phyloP scores from a whole-genome alignment of 331 rosid genomes.

The Spiraea crenata region DNA sequence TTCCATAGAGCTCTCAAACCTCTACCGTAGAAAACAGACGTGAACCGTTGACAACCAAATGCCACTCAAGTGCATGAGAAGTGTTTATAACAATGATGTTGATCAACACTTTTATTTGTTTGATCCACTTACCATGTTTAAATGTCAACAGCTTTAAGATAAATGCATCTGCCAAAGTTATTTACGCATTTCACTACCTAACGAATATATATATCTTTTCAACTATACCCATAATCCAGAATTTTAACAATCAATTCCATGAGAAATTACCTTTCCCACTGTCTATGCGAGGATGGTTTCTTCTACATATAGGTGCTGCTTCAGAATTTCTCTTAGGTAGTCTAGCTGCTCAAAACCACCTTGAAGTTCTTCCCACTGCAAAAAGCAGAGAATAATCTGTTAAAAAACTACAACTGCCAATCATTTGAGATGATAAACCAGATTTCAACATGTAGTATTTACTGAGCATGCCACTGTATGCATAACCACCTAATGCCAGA shows the following conservation, averaged over 20 bases:
- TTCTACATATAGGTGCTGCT: slow-evolving; percentile 36
- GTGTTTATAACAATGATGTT: background rate
- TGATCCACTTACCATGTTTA: background rate
- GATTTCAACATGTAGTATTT: background rate
- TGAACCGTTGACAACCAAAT: background rate
- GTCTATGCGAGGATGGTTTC: slow-evolving; percentile 15
- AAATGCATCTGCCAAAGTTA: background rate
- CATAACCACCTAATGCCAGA: background rate
- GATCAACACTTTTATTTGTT: background rate
- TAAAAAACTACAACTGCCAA: background rate
- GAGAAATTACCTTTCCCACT: slow-evolving; percentile 3
- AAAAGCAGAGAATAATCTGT: slow-evolving; percentile 19
- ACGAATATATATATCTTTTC: background rate
- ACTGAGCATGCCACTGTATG: background rate
- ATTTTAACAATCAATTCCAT: background rate
- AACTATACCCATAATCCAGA: background rate
- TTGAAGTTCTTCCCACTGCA: slow-evolving; percentile 90
- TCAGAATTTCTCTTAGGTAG: slow-evolving; percentile 64
- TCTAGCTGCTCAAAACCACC: slow-evolving; percentile 63
- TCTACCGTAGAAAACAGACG: background rate
- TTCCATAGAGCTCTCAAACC: background rate
- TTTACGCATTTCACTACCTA: background rate
- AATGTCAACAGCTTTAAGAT: background rate
- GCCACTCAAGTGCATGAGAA: background rate
- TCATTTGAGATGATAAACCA: background rate